A percentile compares a stretch with the other conserved stretches of the same genome.
Evolutionary conservation across 23 red algal species (phyloP).

Genomic region (Chondrus crispus): DNA sequence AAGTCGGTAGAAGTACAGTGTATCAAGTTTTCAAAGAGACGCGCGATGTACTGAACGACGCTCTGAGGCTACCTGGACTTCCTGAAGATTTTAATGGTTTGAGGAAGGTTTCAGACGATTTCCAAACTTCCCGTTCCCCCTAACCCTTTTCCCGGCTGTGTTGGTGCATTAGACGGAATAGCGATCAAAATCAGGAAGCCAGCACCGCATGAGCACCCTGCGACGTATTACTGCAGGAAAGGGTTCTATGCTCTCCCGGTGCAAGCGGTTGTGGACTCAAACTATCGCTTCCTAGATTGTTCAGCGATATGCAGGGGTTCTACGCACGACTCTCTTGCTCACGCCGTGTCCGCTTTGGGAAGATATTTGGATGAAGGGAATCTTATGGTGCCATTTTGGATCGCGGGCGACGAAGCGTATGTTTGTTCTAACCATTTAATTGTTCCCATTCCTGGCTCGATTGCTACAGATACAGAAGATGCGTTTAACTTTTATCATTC

Average conservation of each 20-base stretch:
- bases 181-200: neutral
- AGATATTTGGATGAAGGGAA: neutral
- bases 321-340: neutral
- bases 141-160: neutral
- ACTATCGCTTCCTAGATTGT: neutral
- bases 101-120: neutral
- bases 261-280: neutral
- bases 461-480: too few relatives aligned
- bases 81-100: neutral
- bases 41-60: neutral
- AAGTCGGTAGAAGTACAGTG: neutral
- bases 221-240: neutral
- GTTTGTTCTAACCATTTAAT: too few relatives aligned
- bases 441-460: too few relatives aligned
- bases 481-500: too few relatives aligned
- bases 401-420: too few relatives aligned
- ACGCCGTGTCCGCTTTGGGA: neutral
- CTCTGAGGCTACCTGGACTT: neutral
- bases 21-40: constrained; percentile 4
- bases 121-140: neutral
- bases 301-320: neutral
- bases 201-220: neutral
- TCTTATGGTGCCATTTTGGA: neutral
- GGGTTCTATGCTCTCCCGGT: neutral
- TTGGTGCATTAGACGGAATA: neutral